Base-by-base conservation (phyloP, 306 rosid species). In the Pterocarpus macrocarpus region DNA sequence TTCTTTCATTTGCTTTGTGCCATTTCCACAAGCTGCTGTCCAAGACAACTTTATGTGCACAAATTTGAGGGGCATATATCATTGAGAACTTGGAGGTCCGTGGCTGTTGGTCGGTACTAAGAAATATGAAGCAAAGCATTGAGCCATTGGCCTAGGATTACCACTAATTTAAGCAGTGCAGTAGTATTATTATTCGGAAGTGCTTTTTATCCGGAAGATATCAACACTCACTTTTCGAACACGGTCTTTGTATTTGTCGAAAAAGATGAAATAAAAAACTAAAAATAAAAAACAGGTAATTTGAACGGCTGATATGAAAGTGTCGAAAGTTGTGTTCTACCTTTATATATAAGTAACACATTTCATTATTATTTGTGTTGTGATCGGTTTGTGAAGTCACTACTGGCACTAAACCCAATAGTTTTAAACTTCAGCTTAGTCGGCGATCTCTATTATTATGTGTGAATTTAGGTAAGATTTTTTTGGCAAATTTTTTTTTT, bases 11-110 rank as follows among this genome's bases (percentile, higher is more conserved):
- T 71, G 50, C 14, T 49, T 5, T 63, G 73, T 28, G 44, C 3
- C 61, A 73, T 10, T n/a, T 9, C 52, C 59, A 52, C 8, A 4
- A 45, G 59, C 45, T 56, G n/a, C 4, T 39, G 59, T 80, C 74
- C 56, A 3, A 22, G 43, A 80, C 67, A 72, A 64, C 52, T 8
- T 71, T 28, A 38, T 38, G 66, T 50, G 50, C 57, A 62, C 38
- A 3, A 9, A 22, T 56, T 68, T 32, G n/a, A 33, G 52, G 52
- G 50, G 64, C 75, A 53, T 8, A 2, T 35, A 63, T 36, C 49
- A 64, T 53, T 52, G 61, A 80, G 39, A 44, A 14, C 13, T 22
- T 14, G 47, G 79, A 80, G 32, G 39, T 63, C 43, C 41, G 1
- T 34, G 5, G n/a, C 8, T 53, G 50, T 75, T 16, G 16, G 36